A percentile compares a stretch with the other conserved stretches of the same genome.
Evolutionary conservation across 495 filamentous ascomycete species (phyloP).

Genomic region (Aspergillus campestris): DNA sequence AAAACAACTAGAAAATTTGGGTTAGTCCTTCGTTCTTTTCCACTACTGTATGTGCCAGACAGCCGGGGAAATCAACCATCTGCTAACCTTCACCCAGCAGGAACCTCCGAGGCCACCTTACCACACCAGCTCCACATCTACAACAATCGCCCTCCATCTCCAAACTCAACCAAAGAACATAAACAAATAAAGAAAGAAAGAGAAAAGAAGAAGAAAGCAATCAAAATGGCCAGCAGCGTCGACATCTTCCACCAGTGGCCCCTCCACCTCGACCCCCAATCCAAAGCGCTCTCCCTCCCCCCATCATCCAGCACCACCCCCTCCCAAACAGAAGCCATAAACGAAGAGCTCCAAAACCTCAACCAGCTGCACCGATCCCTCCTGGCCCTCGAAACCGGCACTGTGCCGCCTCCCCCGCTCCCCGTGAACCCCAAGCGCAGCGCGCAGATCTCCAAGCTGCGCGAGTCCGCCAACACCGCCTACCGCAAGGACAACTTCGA

Average conservation of each 20-base stretch:
- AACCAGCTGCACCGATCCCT: conserved; percentile 69
- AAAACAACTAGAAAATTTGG: not conserved
- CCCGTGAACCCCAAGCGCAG: conserved; percentile 79
- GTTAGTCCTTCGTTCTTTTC: too few species aligned
- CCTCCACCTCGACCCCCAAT: conserved; percentile 64
- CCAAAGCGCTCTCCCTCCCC: conserved; percentile 66
- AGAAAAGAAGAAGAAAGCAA: not conserved
- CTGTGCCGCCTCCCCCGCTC: conserved; percentile 66
- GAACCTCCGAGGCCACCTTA: too few species aligned
- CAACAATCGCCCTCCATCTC: not conserved
- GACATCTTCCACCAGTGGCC: conserved; percentile 82
- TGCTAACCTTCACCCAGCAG: too few species aligned
- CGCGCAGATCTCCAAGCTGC: conserved; percentile 81
- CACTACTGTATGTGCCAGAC: too few species aligned
- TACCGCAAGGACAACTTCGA: conserved; percentile 66
- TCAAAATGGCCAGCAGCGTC: conserved; percentile 29
- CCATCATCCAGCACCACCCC: conserved; percentile 17
- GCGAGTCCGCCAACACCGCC: conserved; percentile 74
- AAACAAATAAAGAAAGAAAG: conserved; percentile 1
- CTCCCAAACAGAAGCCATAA: conserved; percentile 35
- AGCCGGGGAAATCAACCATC: too few species aligned
- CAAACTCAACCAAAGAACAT: not conserved
- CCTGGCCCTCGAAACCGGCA: conserved; percentile 42
- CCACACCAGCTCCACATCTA: not conserved
- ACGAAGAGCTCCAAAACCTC: conserved; percentile 57